Evolutionary conservation across 2,329 filamentous ascomycete genomes (phyloP), one percentile per base, ranked within the genome.

Genomic region (Pyricularia sp.): DNA sequence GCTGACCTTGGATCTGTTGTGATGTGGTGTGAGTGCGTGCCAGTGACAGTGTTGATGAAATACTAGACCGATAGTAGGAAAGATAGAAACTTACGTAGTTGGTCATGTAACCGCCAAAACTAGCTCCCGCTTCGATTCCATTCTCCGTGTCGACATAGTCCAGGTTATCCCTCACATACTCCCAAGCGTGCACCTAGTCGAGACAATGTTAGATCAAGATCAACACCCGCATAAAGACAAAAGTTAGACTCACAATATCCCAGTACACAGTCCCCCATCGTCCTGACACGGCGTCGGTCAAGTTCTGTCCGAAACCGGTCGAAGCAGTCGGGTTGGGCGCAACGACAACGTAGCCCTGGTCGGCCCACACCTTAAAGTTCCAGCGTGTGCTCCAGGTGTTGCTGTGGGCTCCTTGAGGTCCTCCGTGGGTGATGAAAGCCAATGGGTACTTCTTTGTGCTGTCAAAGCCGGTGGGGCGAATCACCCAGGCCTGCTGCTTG

Each of bases 71-170:
- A 31, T 12, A 10, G 9, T 33, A 17, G 33, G 17, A 42, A 5
- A 42, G 33, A 42, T 17, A 58, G 50, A 28, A 65, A 20, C 76
- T 76, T 74, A 77, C 76, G 25, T 75, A 86, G 73, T 85, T 85
- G 74, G 84, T 83, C 84, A 86, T 86, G 75, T 83, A 86, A 7
- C 84, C 84, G 25, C 84, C 84, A 69, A 84, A 86, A 0, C 81
- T 84, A 4, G 83, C 84, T 2, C 84, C 84, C 7, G 84, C 76
- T 1, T 82, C 83, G 64, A 86, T 83, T 4, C 82, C 83, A 1
- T 81, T 78, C 14, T 75, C 75, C 0, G 81, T 84, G 71, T 86
- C 84, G 26, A 86, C 82, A 69, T 83, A 86, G 6, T 79, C 71
- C 20, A 86, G 73, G 25, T 83, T 81, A n/a, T 80, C 75, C 71